Evolutionary conservation across 805 yeast species (phyloP), one percentile per base, ranked within the genome.

Genomic region (Cyberlindnera subsufficiens): DNA sequence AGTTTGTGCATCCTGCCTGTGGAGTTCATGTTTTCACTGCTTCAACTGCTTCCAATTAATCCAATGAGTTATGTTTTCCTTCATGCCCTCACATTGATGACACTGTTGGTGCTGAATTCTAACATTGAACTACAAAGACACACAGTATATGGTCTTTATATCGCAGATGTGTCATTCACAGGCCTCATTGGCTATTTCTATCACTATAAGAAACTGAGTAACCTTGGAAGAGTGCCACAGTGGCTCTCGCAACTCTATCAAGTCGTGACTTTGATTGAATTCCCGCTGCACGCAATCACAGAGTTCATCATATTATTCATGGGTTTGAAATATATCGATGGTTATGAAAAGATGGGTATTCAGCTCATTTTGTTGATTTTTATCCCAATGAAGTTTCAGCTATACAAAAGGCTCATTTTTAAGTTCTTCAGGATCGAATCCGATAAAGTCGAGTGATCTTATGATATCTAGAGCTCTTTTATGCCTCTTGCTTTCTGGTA

Each of bases 231-330:
- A 14, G 35, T 46, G 3, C 47, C 54, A 5, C 13, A 19, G 3
- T 46, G 46, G 42, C 13, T 42, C 9, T 15, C n/a, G 4, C n/a
- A 31, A 1, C n/a, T 42, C 9, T 42, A 29, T 22, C 42, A 43
- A 22, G 32, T 42, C 25, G 34, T 42, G 1, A 31, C 25, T 1
- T 13, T 53, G 16, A 25, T 50, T 3, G 39, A 46, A 20, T 52
- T 49, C 40, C 49, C 53, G 5, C 17, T 50, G 5, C 37, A 37
- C 7, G 39, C 53, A 4, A 25, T 44, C 1, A 22, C 43, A n/a
- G 56, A 55, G 39, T 55, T 55, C 16, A 25, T 49, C 13, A 45
- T 52, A 19, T 16, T 55, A 6, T 53, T 53, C 39, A 40, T 52
- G 45, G 45, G 46, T 6, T 38, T 53, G 30, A 49, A 45, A 20